These are phyloP conservation scores for Leishmania tarentolae DNA, from an alignment of 208 protist genomes.

Conservation along the genomic window DNA sequence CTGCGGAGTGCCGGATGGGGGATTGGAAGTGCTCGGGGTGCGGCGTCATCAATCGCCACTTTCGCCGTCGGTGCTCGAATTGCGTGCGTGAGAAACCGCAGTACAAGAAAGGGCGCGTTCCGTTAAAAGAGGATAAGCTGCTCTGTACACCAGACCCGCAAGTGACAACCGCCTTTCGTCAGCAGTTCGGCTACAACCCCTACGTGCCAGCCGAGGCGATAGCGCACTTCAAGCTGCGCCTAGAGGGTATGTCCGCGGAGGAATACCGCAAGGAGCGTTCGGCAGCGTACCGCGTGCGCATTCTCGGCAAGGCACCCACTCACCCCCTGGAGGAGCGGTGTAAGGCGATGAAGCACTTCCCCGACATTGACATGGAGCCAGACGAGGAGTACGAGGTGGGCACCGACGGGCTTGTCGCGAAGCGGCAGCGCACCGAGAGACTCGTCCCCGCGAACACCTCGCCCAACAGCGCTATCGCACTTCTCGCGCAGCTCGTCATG, in stretches of 20 bases:
- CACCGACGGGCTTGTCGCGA: conserved; percentile 28
- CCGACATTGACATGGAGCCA: conserved; percentile 74
- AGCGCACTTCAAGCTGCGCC: conserved; percentile 72
- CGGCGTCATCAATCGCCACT: conserved; percentile 93
- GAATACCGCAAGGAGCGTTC: conserved; percentile 76
- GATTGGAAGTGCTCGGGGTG: conserved; percentile 92
- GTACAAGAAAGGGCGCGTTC: conserved; percentile 75
- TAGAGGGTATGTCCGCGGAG: conserved; percentile 37
- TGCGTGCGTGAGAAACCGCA: conserved; percentile 92
- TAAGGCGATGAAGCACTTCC: conserved; percentile 74
- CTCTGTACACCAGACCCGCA: conserved; percentile 72
- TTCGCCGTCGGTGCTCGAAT: conserved; percentile 87
- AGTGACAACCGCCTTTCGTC: conserved; percentile 49
- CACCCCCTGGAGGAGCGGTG: conserved; percentile 68
- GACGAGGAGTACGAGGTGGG: conserved; percentile 43
- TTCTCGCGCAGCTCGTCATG: conserved; percentile 76
- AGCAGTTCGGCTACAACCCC: conserved; percentile 92
- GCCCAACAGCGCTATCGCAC: conserved; percentile 53
- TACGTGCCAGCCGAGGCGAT: conserved; percentile 62
- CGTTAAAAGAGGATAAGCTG: conserved; percentile 66
- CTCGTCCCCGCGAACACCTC: conserved; percentile 55
- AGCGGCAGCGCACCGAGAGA: conserved; percentile 51
- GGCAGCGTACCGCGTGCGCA: conserved; percentile 80
- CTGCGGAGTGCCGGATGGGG: conserved; percentile 83
- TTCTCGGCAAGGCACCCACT: conserved; percentile 51